Evolutionary conservation across 139 green algal genomes (phyloP), one percentile per base, ranked within the genome.

Genomic region (Dunaliella primolecta): DNA sequence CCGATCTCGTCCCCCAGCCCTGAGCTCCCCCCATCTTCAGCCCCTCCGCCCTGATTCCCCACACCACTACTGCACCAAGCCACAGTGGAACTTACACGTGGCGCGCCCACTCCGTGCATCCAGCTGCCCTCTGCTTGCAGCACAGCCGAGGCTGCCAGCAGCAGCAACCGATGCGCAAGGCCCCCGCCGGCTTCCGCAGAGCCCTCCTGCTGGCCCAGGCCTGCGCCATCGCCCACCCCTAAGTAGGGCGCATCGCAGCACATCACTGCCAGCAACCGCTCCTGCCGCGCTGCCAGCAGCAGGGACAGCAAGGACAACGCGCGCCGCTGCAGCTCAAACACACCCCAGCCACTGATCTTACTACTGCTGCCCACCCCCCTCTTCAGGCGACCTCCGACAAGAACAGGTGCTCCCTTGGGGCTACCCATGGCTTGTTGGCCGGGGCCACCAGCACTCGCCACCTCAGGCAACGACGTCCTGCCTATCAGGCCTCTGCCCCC

Each of bases 251-350:
- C 46, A 15, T 64, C 46, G 15, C 46, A 64, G 46, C 46, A 64
- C 15, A 64, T 64, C 7, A 15, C 46, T 15, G 46, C 46, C 15
- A 64, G 15, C 7, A 64, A 15, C 46, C 46, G 7, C 46, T 64
- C 46, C 15, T 64, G 46, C 46, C 46, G 46, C 46, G 7, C 46
- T 64, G 29, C 31, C 29, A 36, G 31, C 29, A 80, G 75, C 29
- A 30, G 29, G 20, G 75, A 27, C 75, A 80, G 29, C 75, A 36
- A 34, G 31, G 1, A 24, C 27, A 80, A 30, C 29, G 75, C 75
- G 75, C 75, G 75, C 75, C 75, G 75, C 75, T 80, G 75, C 75
- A 80, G 75, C 75, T 80, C n/a, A 30, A 38, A 80, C 75, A 35
- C 29, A 30, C 75, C 75, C 75, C 75, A 80, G 75, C 75, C 27